phyloP scores from a whole-genome alignment of 1,139 yeast genomes.

The Suhomyces wounanorum region DNA sequence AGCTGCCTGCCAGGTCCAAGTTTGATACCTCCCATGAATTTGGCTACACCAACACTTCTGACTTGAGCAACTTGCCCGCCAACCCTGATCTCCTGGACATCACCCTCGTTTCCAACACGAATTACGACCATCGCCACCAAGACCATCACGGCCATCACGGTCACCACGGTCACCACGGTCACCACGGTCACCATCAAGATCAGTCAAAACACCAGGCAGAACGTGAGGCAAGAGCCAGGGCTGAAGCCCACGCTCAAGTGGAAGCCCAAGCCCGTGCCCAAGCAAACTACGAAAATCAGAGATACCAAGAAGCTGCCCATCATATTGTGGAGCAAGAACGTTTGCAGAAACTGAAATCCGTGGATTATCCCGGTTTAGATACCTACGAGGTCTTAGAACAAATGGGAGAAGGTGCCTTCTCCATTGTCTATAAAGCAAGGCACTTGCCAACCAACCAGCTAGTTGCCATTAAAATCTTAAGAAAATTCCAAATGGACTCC shows the following conservation, averaged over 20 bases:
- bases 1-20: constrained; percentile 8
- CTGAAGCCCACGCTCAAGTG: constrained; percentile 12
- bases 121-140: not conserved
- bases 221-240: constrained; percentile 6
- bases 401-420: constrained; percentile 86
- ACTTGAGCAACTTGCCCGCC: constrained; percentile 11
- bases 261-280: constrained; percentile 10
- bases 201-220: not conserved
- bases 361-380: constrained; percentile 45
- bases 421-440: constrained; percentile 77
- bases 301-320: constrained; percentile 55
- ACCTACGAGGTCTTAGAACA: constrained; percentile 50
- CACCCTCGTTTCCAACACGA: constrained; percentile 1
- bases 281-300: constrained; percentile 24
- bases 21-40: constrained; percentile 8
- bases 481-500: constrained; percentile 56
- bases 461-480: constrained; percentile 60
- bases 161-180: not conserved
- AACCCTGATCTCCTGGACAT: constrained; percentile 8
- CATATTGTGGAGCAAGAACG: constrained; percentile 67
- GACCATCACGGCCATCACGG: not conserved
- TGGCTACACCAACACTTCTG: constrained; percentile 3
- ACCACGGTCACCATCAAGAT: not conserved
- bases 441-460: constrained; percentile 45
- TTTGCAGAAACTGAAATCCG: constrained; percentile 35